Base-by-base conservation (phyloP, 805 yeast species). In the Lipomyces spencermartinsiae region DNA sequence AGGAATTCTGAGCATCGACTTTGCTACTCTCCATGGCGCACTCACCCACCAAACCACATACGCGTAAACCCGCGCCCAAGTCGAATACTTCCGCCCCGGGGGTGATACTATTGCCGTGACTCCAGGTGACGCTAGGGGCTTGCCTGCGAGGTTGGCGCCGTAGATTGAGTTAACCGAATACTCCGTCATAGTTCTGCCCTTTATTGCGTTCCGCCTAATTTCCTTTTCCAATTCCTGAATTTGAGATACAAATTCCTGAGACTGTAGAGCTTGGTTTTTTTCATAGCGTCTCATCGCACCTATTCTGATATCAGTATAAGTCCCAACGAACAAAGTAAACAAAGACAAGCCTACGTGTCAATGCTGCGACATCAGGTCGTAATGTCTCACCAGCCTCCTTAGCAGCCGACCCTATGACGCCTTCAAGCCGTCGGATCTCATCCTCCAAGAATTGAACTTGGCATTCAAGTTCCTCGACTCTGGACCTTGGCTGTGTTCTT, bases 251-350 rank as follows among this genome's bases (percentile, higher is more conserved):
- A 63, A 55, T 10, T 63, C 66, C 34, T 63, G 59, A 10, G 63
- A 33, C 46, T 37, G 58, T 12, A 60, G 3, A 12, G 34, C 58
- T 37, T 60, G 55, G 4, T 64, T 64, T 49, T 61, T 53, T 25
- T 64, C 67, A 33, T 64, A 64, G 4, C 59, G 49, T 37, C 64
- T 49, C 64, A 64, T 61, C 43, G 67, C 67, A 9, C 66, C 25
- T 29, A 51, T 1, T 8, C 3, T 16, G 22, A 16, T 43, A 16
- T 43, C 49, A 43, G 49, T n/a, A 43, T 43, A 14, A 37, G 12
- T 43, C 9, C 7, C 49, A 43, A 7, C n/a, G 1, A 29, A 12
- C 59, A 46, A 12, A 29, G 37, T 16, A 25, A 49, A 34, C 46
- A 34, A 37, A 9, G 7, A 25, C 55, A 31, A 33, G 33, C 46